Base-by-base conservation (phyloP, 805 yeast species). In the Metschnikowia baotianmanensis region DNA sequence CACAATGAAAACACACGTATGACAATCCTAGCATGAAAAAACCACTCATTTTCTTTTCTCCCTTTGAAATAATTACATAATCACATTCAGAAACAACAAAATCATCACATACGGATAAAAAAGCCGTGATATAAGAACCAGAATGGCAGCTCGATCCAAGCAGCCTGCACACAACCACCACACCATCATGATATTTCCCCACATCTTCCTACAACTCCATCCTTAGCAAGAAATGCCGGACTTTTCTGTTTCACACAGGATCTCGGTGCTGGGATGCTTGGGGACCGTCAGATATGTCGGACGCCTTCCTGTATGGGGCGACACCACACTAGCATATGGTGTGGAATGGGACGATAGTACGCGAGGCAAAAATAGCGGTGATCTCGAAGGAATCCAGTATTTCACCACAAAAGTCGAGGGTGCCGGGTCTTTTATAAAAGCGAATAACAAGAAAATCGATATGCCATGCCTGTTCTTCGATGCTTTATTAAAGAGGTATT, bases 331-430 rank as follows among this genome's bases (percentile, higher is more conserved):
- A 1, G 88, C 91, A 0, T 59, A 77, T 11, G 97, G 97, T 0
- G 71, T 90, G 3, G 96, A 90, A 58, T 90, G 96, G 96, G 97
- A 90, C 57, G 67, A 78, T 32, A 61, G 72, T 0, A 40, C 45
- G 0, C 67, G 88, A 25, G 97, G 97, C 1, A 86, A 82, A 52
- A 79, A 89, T 57, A 64, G 75, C 46, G 98, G 98, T 0, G 42
- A 56, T 1, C 45, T 78, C 20, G 66, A 75, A 16, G 86, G 82
- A 0, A 52, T 61, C 0, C 51, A 57, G 38, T 86, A 86, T 57
- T 90, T 90, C 57, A 24, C 48, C 52, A 40, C 59, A 20, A 6
- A 24, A 26, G n/a, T 61, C 45, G n/a, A 56, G 0, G 67, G 66
- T 0, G 64, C 81, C 2, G 95, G 86, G 0, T 78, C 89, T 4